Evolutionary conservation across 2,329 filamentous ascomycete species (phyloP), one percentile per base, ranked within the genome.

Genomic region (Colletotrichum sp.): DNA sequence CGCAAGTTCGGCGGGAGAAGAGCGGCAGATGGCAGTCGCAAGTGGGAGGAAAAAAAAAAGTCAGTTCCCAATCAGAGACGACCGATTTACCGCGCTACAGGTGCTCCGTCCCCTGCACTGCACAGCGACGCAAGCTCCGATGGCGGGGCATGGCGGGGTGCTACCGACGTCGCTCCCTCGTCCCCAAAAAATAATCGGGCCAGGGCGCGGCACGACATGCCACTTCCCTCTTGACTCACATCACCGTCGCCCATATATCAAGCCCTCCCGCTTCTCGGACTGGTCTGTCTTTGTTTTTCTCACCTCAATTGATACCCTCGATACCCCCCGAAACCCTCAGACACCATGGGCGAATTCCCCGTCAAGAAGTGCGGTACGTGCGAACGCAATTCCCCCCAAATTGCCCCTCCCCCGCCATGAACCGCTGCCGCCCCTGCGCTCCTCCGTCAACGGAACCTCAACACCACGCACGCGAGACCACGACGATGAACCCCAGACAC

Each of bases 321-420:
- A 64, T 70, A 34, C 52, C 34, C 63, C 34, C 36, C 21, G 32
- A 63, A n/a, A 34, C 63, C 26, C 55, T 44, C 66, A 64, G 26
- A 13, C 26, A 63, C 49, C 72, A 77, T 76, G 78, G 78, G 86
- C 78, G 85, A 87, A 85, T 89, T 90, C 78, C 88, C 90, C 64
- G 85, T 86, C 75, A 92, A 91, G 87, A 92, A 91, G 84, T 91
- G 89, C 86, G 90, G 89, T 91, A 87, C 75, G 89, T 83, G 62
- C 30, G 64, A 57, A 10, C 39, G 32, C 36, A 3, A 18, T 21
- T 2, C n/a, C 26, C 3, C 13, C 63, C 13, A 24, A 36, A 18
- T 8, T 36, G 32, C 68, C 76, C 65, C 63, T 80, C 66, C 76
- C 77, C 69, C 77, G 36, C 77, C 66, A 59, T 69, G 39, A 49